Base-by-base conservation (phyloP, 1,284 basidiomycete genomes). In the Boletellus sp. region DNA sequence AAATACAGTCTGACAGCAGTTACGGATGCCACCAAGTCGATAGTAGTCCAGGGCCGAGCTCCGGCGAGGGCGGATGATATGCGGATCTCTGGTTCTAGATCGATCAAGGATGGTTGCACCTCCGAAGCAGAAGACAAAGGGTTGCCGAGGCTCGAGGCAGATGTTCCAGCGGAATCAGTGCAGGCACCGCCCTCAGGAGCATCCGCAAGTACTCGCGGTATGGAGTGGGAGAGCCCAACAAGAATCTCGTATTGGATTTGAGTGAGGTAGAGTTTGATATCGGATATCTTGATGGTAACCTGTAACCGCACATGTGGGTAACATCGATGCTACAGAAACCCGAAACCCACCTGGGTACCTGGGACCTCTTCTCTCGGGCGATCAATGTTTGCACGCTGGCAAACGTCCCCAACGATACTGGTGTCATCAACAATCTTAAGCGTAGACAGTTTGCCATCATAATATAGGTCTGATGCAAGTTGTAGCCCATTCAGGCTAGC, bases 401-500 rank as follows among this genome's bases (percentile, higher is more conserved):
- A 72, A 56, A 95, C 72, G 35, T 88, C 80, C 8, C 90, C 82
- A 15, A 75, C 77, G 54, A 98, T 80, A 55, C 89, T 81, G 49
- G 98, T 95, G 62, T 97, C 91, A 61, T 98, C 91, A 44, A 99
- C 89, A 63, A 99, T 91, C 70, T 93, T 94, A 54, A 97, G 74
- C 3, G 71, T 74, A 4, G 78, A 77, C 16, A 76, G 62, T 46
- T 73, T 59, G 42, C 73, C 79, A 4, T 81, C 74, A 47, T 77
- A 67, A 54, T 79, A 74, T 26, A 91, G 69, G 40, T 79, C 80
- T 7, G 93, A 95, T 5, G 86, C 77, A 21, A 99, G 79, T 56
- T 91, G 90, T 47, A 99, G 88, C 33, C 97, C 94, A 37, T 78
- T 80, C 36, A 99, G 77, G 58, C 89, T 89, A 2, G 95, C 95